A percentile compares a stretch with the other conserved stretches of the same genome.
Conservation (phyloP, 371 early-diverging fungal species). For the Choanephora cucurbitarum region DNA sequence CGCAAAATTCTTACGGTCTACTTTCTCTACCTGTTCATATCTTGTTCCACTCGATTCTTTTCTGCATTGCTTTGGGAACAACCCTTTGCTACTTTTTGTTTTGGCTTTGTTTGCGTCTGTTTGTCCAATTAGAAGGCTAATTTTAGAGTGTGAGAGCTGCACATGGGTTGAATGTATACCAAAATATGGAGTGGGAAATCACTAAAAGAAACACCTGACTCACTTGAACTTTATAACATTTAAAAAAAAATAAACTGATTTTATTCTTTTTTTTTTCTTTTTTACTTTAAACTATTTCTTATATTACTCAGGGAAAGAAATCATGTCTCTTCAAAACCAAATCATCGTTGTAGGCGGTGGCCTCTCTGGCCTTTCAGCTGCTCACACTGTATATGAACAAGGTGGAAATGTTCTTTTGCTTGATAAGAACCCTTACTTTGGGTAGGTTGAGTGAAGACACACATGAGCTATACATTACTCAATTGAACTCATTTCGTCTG, state of each 20-base stretch:
- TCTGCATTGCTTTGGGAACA: no score
- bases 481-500: constrained; percentile 8
- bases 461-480: background rate
- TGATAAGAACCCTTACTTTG: constrained; percentile 90
- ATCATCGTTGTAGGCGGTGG: constrained; percentile 93
- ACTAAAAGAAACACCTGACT: constrained; percentile 15
- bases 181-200: constrained; percentile 15
- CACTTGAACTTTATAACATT: constrained; percentile 3
- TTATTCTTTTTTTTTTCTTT: constrained; percentile 6
- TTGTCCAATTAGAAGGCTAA: background rate
- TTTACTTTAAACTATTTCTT: constrained; percentile 6
- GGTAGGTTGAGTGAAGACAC: constrained; percentile 55
- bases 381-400: constrained; percentile 83
- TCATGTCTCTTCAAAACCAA: constrained; percentile 54
- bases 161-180: constrained; percentile 13
- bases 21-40: no score
- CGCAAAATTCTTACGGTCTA: no score
- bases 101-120: background rate
- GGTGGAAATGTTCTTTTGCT: constrained; percentile 86
- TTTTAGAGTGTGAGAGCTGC: constrained; percentile 27
- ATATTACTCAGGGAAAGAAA: constrained; percentile 7
- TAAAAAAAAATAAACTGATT: constrained; percentile 6
- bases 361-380: constrained; percentile 87
- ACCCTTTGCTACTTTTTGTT: no score
- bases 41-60: no score